phyloP scores from a whole-genome alignment of 805 yeast species.

The Wickerhamomyces rabaulensis region DNA sequence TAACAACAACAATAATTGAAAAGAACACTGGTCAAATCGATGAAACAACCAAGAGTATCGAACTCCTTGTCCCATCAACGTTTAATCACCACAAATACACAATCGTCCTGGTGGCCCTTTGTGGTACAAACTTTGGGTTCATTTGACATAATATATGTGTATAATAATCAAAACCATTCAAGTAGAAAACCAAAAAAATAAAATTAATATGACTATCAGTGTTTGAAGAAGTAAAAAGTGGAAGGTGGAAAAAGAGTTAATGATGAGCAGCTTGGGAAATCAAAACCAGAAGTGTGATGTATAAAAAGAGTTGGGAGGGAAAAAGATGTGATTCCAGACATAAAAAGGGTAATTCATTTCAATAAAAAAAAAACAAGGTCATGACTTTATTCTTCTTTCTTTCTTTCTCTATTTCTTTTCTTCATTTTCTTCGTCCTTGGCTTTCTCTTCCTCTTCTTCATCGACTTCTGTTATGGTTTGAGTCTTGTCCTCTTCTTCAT shows the following conservation, averaged over 20 bases:
- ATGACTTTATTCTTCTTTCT: neutral
- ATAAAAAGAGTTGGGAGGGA: no score
- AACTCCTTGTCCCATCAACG: neutral
- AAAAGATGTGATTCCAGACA: neutral
- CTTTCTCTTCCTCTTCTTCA: constrained; percentile 16
- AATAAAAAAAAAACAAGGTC: neutral
- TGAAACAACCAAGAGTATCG: neutral
- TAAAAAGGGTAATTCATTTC: neutral
- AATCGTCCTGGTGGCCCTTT: no score
- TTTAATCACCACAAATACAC: no score
- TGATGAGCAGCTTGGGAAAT: neutral
- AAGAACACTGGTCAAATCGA: neutral
- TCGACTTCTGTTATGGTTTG: constrained; percentile 14
- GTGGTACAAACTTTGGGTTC: no score
- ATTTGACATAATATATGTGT: neutral
- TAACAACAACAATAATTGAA: neutral
- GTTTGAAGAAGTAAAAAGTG: neutral
- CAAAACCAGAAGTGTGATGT: neutral
- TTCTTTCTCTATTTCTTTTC: neutral
- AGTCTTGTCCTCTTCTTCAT: constrained; percentile 13
- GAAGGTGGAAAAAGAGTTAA: neutral
- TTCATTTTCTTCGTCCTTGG: constrained; percentile 4
- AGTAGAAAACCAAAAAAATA: neutral
- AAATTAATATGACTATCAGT: neutral
- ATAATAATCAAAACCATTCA: neutral